These are phyloP conservation scores for Chytriomyces hyalinus DNA, from an alignment of 192 early-diverging fungal species.

Conservation along the genomic window DNA sequence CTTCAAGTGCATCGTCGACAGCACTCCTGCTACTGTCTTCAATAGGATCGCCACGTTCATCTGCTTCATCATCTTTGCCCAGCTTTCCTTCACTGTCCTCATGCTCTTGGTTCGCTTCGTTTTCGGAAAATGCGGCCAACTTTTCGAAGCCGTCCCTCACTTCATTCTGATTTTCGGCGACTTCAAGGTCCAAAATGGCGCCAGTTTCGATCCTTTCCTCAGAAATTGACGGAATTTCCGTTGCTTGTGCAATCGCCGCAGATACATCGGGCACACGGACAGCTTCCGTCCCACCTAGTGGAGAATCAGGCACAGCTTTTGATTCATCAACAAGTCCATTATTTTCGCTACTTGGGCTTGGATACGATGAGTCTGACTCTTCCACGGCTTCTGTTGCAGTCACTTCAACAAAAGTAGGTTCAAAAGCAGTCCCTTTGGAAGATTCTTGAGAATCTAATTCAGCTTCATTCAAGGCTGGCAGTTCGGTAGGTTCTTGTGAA, in stretches of 20 bases:
- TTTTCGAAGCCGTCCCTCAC: background rate
- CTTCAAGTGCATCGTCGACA: background rate
- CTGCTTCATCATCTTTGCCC: too few species aligned
- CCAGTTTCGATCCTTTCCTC: background rate
- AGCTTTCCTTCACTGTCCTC: too few species aligned
- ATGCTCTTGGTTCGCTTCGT: background rate
- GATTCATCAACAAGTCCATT: background rate
- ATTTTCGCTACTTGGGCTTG: too few species aligned
- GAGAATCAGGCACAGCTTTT: background rate
- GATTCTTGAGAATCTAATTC: background rate
- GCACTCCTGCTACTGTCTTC: background rate
- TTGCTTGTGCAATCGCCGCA: background rate
- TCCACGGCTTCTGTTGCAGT: too few species aligned
- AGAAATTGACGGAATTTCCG: background rate
- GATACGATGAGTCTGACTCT: too few species aligned
- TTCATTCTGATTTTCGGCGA: background rate
- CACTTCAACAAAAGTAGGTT: too few species aligned
- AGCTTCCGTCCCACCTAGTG: background rate
- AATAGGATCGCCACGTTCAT: too few species aligned
- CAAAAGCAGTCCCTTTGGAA: too few species aligned
- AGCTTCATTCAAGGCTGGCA: background rate
- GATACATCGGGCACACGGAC: background rate
- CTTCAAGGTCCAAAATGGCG: background rate
- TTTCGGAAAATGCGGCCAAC: background rate
- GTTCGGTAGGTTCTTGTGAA: background rate